Evolutionary conservation across 2,329 filamentous ascomycete species (phyloP).

Genomic region (Ampelomyces quisqualis): DNA sequence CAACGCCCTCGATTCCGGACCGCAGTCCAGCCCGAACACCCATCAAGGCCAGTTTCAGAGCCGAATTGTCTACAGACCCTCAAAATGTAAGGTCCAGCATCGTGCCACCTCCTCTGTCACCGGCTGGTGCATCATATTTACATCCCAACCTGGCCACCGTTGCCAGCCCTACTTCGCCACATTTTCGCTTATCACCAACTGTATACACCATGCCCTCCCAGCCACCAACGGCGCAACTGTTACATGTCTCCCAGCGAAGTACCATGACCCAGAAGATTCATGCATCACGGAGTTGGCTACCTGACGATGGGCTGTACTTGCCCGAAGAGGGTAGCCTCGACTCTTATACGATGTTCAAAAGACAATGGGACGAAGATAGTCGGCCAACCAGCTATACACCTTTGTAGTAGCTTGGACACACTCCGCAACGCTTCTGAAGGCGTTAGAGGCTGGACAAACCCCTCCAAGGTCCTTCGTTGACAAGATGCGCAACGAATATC

Average conservation of each 20-base stretch:
- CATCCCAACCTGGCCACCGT: conserved; percentile 20
- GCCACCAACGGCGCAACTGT: conserved; percentile 12
- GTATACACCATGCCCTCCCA: conserved; percentile 23
- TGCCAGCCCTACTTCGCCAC: conserved; percentile 12
- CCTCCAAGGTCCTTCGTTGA: too few relatives aligned
- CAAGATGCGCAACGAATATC: too few relatives aligned
- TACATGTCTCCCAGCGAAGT: conserved; percentile 17
- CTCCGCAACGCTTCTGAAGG: not conserved
- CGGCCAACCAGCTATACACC: conserved; percentile 28
- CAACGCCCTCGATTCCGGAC: conserved; percentile 6
- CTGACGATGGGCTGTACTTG: conserved; percentile 26
- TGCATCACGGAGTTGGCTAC: conserved; percentile 25
- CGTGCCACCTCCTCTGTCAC: conserved; percentile 17
- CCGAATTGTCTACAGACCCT: conserved; percentile 7
- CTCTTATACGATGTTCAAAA: conserved; percentile 18
- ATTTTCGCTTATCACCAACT: conserved; percentile 22
- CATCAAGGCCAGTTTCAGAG: conserved; percentile 11
- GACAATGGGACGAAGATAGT: conserved; percentile 11
- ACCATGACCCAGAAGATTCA: conserved; percentile 17
- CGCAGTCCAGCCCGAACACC: conserved; percentile 15
- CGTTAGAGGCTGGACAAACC: not conserved
- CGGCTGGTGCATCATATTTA: conserved; percentile 12
- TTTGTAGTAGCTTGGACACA: conserved; percentile 8
- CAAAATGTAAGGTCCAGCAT: conserved; percentile 7
- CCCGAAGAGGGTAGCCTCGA: conserved; percentile 22